Evolutionary conservation across 2,329 filamentous ascomycete species (phyloP), one percentile per base, ranked within the genome.

Genomic region (Curvularia lunata): DNA sequence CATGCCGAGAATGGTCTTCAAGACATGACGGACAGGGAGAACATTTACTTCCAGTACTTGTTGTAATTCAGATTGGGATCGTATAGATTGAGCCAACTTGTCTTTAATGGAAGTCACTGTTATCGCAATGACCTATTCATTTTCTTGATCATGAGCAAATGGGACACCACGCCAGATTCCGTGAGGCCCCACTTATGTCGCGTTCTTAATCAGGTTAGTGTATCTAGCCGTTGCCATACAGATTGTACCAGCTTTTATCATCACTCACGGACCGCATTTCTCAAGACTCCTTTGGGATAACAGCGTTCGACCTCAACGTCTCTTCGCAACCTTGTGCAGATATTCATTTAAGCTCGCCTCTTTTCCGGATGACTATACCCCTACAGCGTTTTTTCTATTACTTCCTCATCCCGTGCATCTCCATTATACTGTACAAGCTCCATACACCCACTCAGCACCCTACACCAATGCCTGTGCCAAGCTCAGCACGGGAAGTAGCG

Each of bases 391-490:
- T 52, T 41, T 3, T 49, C 4, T 52, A 37, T 21, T 50, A 32
- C 38, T 19, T 57, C 28, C 3, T 64, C 5, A 13, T 57, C n/a
- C 37, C 55, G 21, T 23, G 45, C 4, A n/a, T 48, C 18, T 40
- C 50, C 0, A 21, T 58, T n/a, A 18, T 60, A 13, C 12, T 58
- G 9, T 30, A 55, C 5, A 13, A 34, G 10, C 5, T 54, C 18
- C 58, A 58, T 28, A 10, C 13, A n/a, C 38, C 34, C 5, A 21
- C 45, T 25, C 45, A n/a, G 12, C n/a, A 30, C 19, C 16, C 43
- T 2, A 30, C 4, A 12, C 2, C 58, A 40, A 90, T 66, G 88
- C 34, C 67, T 25, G 9, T 58, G 9, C 46, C 62, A 27, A 41
- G 38, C 7, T 64, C 63, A 2, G 54, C 68, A 2, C 42, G 60